Percentiles rank a stretch among this genome's conserved stretches.
Evolutionary conservation across 2,329 filamentous ascomycete genomes (phyloP).

Genomic region (Arachnomyces sp.): DNA sequence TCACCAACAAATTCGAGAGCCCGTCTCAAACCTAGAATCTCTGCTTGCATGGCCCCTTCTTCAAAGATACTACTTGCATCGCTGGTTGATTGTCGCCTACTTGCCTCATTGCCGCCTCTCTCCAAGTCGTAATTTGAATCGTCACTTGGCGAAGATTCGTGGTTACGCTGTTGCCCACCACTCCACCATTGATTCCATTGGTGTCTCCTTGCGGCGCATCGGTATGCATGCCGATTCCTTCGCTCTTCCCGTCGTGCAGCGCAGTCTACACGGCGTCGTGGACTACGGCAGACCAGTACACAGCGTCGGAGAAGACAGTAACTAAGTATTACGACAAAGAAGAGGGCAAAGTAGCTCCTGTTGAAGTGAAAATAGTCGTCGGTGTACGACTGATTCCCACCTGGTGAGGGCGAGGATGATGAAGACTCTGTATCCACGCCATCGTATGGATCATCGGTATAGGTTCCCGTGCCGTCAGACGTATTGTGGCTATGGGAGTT

Average conservation of each 20-base stretch:
- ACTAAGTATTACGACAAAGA: constrained; percentile 4
- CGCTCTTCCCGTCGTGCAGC: constrained; percentile 48
- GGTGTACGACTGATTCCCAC: too few species aligned
- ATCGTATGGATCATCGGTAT: too few species aligned
- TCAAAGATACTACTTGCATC: constrained; percentile 28
- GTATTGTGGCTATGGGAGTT: not conserved
- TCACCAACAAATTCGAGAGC: constrained; percentile 47
- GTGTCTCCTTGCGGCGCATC: constrained; percentile 44
- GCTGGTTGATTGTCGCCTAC: constrained; percentile 22
- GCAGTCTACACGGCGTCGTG: constrained; percentile 44
- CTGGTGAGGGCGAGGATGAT: too few species aligned
- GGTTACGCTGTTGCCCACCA: constrained; percentile 25
- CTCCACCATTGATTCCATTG: constrained; percentile 45
- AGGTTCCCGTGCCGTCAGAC: too few species aligned
- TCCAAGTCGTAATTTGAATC: constrained; percentile 25
- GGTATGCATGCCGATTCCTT: constrained; percentile 43
- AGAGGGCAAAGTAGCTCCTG: not conserved
- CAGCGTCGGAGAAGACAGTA: constrained; percentile 7
- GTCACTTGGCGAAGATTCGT: constrained; percentile 25
- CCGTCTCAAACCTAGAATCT: constrained; percentile 44
- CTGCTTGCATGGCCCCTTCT: constrained; percentile 38
- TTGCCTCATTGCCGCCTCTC: constrained; percentile 44
- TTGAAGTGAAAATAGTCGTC: too few species aligned
- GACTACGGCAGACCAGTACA: constrained; percentile 16
- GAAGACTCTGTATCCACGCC: too few species aligned